Conservation (phyloP, 208 protist genomes). For the Blechomonas ayalai region DNA sequence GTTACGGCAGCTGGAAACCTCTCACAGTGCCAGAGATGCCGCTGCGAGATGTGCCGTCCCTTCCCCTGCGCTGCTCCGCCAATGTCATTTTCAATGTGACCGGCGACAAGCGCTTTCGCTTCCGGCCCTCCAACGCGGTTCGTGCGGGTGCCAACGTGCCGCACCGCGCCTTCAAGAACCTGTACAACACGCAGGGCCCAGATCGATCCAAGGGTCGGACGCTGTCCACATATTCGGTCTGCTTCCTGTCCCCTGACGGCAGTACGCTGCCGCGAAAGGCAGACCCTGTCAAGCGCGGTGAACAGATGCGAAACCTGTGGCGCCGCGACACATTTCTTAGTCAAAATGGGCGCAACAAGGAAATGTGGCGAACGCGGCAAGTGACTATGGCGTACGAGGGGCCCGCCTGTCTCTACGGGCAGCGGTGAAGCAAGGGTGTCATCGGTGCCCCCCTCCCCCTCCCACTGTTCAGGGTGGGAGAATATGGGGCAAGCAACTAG, state of each 20-base stretch:
- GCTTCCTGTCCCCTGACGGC: slow-evolving; percentile 44
- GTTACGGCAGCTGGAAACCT: background rate
- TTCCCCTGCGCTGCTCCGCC: slow-evolving; percentile 32
- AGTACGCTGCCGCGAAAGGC: slow-evolving; percentile 41
- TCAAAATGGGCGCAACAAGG: slow-evolving; percentile 25
- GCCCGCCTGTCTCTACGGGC: background rate
- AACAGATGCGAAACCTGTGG: slow-evolving; percentile 75
- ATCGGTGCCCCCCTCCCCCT: background rate
- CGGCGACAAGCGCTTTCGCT: slow-evolving; percentile 67
- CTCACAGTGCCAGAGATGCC: slow-evolving; percentile 4
- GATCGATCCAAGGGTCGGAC: background rate
- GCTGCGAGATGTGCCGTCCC: slow-evolving; percentile 4
- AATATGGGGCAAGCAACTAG: background rate
- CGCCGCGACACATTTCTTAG: slow-evolving; percentile 52
- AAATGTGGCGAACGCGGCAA: slow-evolving; percentile 20
- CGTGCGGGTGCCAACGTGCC: background rate
- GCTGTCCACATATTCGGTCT: slow-evolving; percentile 22
- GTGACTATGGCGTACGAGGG: slow-evolving; percentile 17
- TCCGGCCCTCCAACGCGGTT: slow-evolving; percentile 3
- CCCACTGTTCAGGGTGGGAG: background rate
- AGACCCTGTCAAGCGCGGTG: slow-evolving; percentile 61
- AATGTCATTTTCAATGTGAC: slow-evolving; percentile 76
- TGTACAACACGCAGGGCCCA: slow-evolving; percentile 2
- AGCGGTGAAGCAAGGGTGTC: background rate
- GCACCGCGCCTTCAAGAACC: background rate